Conservation (phyloP, 2,329 filamentous ascomycete genomes). For the Paramyrothecium sp. region DNA sequence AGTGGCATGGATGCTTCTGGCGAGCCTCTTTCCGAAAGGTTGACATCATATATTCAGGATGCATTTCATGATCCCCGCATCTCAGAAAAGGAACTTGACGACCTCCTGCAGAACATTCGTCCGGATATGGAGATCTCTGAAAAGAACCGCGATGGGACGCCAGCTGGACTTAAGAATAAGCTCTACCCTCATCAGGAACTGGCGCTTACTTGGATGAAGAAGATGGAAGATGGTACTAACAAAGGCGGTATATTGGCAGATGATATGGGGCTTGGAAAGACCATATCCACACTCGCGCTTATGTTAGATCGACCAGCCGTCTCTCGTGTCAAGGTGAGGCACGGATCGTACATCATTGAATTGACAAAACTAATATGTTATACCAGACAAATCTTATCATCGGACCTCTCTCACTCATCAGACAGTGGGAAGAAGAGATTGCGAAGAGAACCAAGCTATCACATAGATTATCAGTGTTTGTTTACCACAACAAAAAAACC, state of each 20-base stretch:
- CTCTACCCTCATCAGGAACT: slow-evolving; percentile 83
- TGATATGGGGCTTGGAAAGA: slow-evolving; percentile 93
- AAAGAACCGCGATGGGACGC: slow-evolving; percentile 66
- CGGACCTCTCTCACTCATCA: slow-evolving; percentile 74
- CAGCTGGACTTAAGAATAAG: slow-evolving; percentile 62
- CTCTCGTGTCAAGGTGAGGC: slow-evolving; percentile 31
- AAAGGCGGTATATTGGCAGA: slow-evolving; percentile 90
- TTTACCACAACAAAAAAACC: slow-evolving; percentile 69
- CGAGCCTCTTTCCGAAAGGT: slow-evolving; percentile 28
- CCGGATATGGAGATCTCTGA: slow-evolving; percentile 66
- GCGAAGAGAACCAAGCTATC: slow-evolving; percentile 60
- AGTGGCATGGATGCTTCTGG: slow-evolving; percentile 33
- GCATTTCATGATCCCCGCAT: slow-evolving; percentile 35
- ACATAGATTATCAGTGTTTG: slow-evolving; percentile 61
- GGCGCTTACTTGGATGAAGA: slow-evolving; percentile 79
- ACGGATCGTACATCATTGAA: neutral
- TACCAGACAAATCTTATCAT: slow-evolving; percentile 79
- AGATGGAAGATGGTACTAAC: slow-evolving; percentile 74
- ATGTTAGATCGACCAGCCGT: slow-evolving; percentile 67
- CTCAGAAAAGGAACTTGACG: slow-evolving; percentile 63
- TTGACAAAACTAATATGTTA: neutral
- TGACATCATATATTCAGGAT: slow-evolving; percentile 32
- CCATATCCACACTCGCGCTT: slow-evolving; percentile 77
- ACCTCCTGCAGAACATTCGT: slow-evolving; percentile 69
- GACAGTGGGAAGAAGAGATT: slow-evolving; percentile 85